Conservation (phyloP, 2,329 filamentous ascomycete genomes). For the Graphilbum ipis-grandicollis region DNA sequence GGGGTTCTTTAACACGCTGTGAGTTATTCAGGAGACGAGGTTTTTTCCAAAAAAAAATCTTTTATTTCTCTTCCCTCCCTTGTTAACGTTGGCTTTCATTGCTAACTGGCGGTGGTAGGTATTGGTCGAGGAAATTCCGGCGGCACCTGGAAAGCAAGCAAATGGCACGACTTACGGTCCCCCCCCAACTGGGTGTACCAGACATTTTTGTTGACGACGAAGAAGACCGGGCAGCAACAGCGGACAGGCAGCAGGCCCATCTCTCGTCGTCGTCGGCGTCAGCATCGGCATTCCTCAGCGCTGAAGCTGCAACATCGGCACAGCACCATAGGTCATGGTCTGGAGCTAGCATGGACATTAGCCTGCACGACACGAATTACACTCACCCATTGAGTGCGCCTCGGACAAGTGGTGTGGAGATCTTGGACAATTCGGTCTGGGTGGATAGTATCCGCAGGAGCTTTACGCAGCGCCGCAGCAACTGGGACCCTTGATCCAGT, state of each 20-base stretch:
- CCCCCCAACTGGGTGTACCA: constrained; percentile 70
- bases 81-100: background rate
- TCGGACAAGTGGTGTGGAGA: constrained; percentile 12
- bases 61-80: background rate
- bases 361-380: constrained; percentile 23
- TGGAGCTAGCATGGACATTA: constrained; percentile 23
- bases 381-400: constrained; percentile 38
- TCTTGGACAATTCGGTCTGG: constrained; percentile 75
- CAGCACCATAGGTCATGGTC: constrained; percentile 23
- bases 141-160: constrained; percentile 55
- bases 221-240: constrained; percentile 24
- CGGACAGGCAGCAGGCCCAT: constrained; percentile 4
- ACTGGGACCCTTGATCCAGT: constrained; percentile 6
- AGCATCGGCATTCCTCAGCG: constrained; percentile 17
- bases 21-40: no score
- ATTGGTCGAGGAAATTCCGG: constrained; percentile 73
- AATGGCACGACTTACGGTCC: constrained; percentile 55
- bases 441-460: constrained; percentile 81
- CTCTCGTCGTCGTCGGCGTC: constrained; percentile 11
- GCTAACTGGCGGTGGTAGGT: constrained; percentile 23
- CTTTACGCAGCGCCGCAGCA: constrained; percentile 44
- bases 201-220: constrained; percentile 83
- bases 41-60: no score
- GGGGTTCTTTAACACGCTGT: constrained; percentile 89
- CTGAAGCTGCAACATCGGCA: constrained; percentile 14